These are phyloP conservation scores for Psilocybe subaeruginosa DNA, from an alignment of 768 basidiomycete species.

Conservation along the genomic window DNA sequence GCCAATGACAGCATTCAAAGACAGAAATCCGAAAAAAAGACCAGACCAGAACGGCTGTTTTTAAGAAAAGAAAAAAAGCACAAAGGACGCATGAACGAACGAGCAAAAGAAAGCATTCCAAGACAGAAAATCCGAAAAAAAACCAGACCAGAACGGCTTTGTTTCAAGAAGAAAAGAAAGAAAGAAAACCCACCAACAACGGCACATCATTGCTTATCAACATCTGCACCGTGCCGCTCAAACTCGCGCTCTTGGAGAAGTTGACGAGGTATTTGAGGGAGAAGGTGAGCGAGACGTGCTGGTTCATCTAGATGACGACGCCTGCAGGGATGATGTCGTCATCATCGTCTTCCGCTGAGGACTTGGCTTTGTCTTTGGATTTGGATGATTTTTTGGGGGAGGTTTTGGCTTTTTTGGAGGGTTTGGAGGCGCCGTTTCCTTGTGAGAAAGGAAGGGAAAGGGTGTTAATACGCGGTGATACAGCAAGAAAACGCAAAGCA, in stretches of 20 bases:
- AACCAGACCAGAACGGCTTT: too few relatives aligned
- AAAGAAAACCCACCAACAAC: slow-evolving; percentile 26
- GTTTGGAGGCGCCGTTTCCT: slow-evolving; percentile 44
- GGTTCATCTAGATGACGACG: slow-evolving; percentile 85
- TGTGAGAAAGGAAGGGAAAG: slow-evolving; percentile 15
- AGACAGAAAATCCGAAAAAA: too few relatives aligned
- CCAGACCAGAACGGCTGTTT: too few relatives aligned
- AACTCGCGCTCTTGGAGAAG: slow-evolving; percentile 86
- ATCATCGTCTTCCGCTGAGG: slow-evolving; percentile 54
- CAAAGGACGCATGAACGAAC: too few relatives aligned
- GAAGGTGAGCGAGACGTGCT: slow-evolving; percentile 91
- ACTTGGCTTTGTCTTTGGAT: slow-evolving; percentile 63
- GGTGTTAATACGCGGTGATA: not conserved
- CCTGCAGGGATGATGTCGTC: slow-evolving; percentile 40
- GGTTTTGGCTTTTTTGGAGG: slow-evolving; percentile 48
- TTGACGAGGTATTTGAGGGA: slow-evolving; percentile 97
- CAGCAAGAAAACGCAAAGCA: not conserved
- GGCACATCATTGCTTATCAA: slow-evolving; percentile 33
- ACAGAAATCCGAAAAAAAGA: too few relatives aligned
- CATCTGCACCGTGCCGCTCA: slow-evolving; percentile 37
- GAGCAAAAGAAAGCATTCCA: too few relatives aligned
- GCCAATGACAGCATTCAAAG: too few relatives aligned
- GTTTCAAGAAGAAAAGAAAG: not conserved
- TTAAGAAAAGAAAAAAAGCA: too few relatives aligned
- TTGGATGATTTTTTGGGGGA: slow-evolving; percentile 31